Conservation (phyloP, 768 basidiomycete genomes). For the Favolaschia claudopus region DNA sequence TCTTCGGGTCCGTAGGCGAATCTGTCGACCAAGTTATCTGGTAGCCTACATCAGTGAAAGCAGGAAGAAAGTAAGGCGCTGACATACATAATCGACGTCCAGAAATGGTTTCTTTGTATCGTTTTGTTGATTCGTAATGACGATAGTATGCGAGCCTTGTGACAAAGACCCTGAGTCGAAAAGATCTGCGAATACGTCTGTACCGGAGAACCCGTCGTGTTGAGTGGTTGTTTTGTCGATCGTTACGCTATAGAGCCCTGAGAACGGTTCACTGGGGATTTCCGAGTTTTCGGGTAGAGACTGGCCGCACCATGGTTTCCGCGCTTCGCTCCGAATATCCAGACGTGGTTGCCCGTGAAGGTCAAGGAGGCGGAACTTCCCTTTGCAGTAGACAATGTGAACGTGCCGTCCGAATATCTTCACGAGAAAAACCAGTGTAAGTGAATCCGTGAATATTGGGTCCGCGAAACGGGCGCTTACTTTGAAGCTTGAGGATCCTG, state of each 20-base stretch:
- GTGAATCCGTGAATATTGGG: not conserved
- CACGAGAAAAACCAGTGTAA: not conserved
- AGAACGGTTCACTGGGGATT: not conserved
- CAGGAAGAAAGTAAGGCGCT: not conserved
- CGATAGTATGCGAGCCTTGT: conserved; percentile 39
- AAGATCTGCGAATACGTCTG: conserved; percentile 37
- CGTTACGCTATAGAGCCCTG: conserved; percentile 36
- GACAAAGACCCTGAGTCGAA: conserved; percentile 37
- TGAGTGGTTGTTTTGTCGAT: conserved; percentile 36
- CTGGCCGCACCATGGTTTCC: conserved; percentile 39
- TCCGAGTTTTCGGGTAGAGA: not conserved
- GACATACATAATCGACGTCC: conserved; percentile 47
- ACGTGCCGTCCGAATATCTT: conserved; percentile 49
- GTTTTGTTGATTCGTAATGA: conserved; percentile 26
- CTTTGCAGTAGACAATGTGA: conserved; percentile 37
- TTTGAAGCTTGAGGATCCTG: conserved; percentile 20
- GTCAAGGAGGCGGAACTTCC: conserved; percentile 38
- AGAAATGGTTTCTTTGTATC: conserved; percentile 20
- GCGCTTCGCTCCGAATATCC: conserved; percentile 46
- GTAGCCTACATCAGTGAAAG: not conserved
- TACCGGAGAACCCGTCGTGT: conserved; percentile 27
- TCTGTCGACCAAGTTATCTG: conserved; percentile 33
- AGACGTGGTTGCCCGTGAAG: conserved; percentile 48
- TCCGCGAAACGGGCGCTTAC: not conserved
- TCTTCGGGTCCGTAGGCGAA: not conserved